phyloP scores from a whole-genome alignment of 176 grass and related monocot genomes.

The Oryza punctata region DNA sequence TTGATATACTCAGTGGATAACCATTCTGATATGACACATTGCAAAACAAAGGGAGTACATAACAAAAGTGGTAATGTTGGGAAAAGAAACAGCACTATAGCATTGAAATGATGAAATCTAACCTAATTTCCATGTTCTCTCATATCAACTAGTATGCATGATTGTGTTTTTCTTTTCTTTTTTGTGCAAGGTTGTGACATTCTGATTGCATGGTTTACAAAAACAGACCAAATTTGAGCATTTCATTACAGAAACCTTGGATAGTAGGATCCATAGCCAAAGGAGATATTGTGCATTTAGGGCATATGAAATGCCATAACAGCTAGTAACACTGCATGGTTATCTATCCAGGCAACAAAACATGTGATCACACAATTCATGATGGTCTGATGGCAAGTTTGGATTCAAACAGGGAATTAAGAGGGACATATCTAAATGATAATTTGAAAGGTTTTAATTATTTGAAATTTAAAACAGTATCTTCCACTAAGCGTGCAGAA shows the following conservation, averaged over 20 bases:
- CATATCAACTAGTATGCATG: background rate
- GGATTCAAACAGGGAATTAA: background rate
- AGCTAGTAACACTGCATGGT: background rate
- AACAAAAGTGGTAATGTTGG: background rate
- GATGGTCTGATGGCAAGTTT: background rate
- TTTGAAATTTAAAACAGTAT: slow-evolving; percentile 3
- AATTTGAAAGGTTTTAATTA: background rate
- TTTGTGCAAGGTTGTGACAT: background rate
- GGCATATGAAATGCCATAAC: background rate
- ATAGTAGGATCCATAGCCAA: background rate
- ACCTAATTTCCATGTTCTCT: background rate
- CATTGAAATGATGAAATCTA: background rate
- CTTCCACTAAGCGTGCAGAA: background rate
- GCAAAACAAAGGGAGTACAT: background rate
- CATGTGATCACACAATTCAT: background rate
- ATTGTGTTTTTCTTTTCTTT: background rate
- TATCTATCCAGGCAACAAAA: background rate
- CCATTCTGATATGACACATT: too few relatives aligned
- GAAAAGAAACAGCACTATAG: too few relatives aligned
- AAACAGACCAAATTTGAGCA: background rate
- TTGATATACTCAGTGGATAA: too few relatives aligned
- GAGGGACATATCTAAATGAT: background rate
- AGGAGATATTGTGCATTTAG: background rate
- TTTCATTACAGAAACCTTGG: background rate
- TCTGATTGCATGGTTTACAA: background rate